phyloP scores from a whole-genome alignment of 805 yeast genomes.

The Wickerhamiella siamensis region DNA sequence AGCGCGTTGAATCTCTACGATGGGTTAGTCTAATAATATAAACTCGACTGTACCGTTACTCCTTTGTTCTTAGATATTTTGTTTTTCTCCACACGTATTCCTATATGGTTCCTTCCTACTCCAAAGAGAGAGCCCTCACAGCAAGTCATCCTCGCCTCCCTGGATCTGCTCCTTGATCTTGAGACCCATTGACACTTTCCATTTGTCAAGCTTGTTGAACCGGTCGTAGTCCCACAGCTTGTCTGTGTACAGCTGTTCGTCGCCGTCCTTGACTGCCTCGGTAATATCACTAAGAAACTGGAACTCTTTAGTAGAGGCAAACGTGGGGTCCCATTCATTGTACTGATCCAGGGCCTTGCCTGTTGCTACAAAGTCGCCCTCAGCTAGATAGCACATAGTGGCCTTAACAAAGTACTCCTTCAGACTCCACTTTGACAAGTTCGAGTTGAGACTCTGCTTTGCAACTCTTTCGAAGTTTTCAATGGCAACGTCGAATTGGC shows the following conservation, averaged over 20 bases:
- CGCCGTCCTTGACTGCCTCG: conserved; percentile 67
- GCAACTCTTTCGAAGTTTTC: conserved; percentile 67
- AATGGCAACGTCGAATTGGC: conserved; percentile 63
- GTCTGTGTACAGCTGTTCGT: conserved; percentile 58
- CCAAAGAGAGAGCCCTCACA: conserved; percentile 3
- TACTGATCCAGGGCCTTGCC: conserved; percentile 52
- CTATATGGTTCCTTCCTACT: too few species aligned
- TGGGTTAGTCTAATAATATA: conserved; percentile 43
- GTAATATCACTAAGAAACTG: conserved; percentile 51
- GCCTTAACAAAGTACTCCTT: conserved; percentile 84
- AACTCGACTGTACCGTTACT: background rate
- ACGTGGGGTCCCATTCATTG: conserved; percentile 53
- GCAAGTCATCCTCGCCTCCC: conserved; percentile 53
- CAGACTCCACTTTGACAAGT: conserved; percentile 74
- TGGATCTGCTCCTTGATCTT: conserved; percentile 64
- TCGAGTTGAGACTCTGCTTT: conserved; percentile 56
- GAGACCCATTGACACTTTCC: conserved; percentile 73
- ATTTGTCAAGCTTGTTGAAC: conserved; percentile 73
- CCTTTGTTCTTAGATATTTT: background rate
- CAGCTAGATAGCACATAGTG: conserved; percentile 68
- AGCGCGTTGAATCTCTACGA: conserved; percentile 68
- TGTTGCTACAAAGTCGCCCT: conserved; percentile 76
- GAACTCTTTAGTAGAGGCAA: conserved; percentile 55
- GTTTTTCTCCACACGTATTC: too few species aligned
- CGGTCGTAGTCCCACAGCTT: conserved; percentile 75